Conservation (phyloP, 139 green algal genomes). For the Micractinium sp. region DNA sequence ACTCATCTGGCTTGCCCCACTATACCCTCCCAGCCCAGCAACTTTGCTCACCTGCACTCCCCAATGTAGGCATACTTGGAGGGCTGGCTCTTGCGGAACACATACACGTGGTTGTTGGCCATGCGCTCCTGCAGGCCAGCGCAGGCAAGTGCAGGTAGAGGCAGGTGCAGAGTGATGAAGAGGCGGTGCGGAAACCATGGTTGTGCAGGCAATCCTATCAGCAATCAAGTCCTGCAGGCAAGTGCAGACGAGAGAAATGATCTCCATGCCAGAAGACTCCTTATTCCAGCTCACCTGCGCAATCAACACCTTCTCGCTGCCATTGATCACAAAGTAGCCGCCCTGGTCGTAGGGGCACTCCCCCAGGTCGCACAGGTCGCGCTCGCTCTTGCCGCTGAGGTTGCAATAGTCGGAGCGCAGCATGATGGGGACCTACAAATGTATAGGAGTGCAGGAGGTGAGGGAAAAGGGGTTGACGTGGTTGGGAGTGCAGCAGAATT, state of each 20-base stretch:
- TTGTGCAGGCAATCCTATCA: no score
- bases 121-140: conserved; percentile 88
- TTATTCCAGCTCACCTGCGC: conserved; percentile 67
- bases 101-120: conserved; percentile 98
- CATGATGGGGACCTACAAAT: conserved; percentile 99
- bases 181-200: no score
- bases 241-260: no score
- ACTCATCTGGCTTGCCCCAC: no score
- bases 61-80: conserved; percentile 91
- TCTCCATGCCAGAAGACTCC: no score
- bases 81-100: conserved; percentile 96
- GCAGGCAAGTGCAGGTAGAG: no score
- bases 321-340: conserved; percentile 99
- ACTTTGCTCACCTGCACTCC: conserved; percentile 72
- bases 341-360: conserved; percentile 98
- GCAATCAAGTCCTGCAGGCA: no score
- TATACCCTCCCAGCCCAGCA: no score
- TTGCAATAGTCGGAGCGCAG: conserved; percentile 93
- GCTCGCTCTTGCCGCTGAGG: conserved; percentile 79
- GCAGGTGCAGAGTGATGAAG: not conserved
- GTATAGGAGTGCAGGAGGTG: no score
- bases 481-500: no score
- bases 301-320: conserved; percentile 99
- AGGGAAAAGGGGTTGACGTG: no score
- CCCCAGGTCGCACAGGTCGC: conserved; percentile 88